Conservation (phyloP, 2,329 filamentous ascomycete species). For the Alternaria atra region DNA sequence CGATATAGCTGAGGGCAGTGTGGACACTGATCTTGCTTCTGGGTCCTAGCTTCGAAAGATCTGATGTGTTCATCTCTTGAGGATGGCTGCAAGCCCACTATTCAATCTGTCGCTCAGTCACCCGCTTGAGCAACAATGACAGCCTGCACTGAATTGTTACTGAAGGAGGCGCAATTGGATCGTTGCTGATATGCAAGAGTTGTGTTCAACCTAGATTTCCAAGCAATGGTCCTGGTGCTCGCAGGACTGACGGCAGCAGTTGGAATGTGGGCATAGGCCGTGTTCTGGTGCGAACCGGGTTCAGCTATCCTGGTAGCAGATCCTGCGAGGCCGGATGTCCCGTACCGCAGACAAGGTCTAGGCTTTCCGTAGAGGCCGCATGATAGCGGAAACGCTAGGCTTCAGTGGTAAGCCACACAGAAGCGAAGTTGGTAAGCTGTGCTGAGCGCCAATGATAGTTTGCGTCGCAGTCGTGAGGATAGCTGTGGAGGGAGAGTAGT, state of each 20-base stretch:
- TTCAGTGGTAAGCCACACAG: neutral
- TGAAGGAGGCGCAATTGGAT: neutral
- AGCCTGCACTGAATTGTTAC: neutral
- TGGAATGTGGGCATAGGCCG: neutral
- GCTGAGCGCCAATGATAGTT: neutral
- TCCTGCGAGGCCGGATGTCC: slow-evolving; percentile 4
- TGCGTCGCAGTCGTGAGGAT: neutral
- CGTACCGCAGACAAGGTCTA: slow-evolving; percentile 3
- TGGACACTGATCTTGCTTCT: no score
- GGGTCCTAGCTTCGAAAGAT: no score
- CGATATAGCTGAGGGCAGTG: no score
- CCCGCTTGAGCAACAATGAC: no score
- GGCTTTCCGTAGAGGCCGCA: neutral
- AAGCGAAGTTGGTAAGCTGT: slow-evolving; percentile 3
- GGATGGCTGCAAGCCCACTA: no score
- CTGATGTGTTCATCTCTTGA: no score
- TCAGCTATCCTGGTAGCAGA: neutral
- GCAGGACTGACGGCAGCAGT: neutral
- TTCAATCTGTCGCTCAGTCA: no score
- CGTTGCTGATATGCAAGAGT: neutral
- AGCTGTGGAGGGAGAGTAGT: neutral
- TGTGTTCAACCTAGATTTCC: neutral
- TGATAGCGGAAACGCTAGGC: slow-evolving; percentile 9
- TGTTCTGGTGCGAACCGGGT: neutral
- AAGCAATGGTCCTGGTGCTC: neutral